Conservation (phyloP, 495 filamentous ascomycete genomes). For the Xylaria telfairii region DNA sequence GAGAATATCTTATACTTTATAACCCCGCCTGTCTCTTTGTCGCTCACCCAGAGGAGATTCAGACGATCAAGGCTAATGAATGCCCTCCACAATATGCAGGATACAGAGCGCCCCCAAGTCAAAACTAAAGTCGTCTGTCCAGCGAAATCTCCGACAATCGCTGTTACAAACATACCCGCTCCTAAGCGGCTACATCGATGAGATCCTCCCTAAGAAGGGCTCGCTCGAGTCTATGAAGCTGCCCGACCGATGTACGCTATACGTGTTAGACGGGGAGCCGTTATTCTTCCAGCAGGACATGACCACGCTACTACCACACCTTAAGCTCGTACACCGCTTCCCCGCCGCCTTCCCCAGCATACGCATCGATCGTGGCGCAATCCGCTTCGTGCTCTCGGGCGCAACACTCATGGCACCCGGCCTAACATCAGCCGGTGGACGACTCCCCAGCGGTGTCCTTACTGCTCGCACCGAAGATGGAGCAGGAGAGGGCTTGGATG, state of each 20-base stretch:
- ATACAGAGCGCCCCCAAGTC: constrained; percentile 81
- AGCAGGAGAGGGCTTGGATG: constrained; percentile 51
- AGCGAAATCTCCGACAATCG: constrained; percentile 82
- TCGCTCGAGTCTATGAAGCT: constrained; percentile 91
- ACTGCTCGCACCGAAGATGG: constrained; percentile 47
- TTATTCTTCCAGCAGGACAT: constrained; percentile 93
- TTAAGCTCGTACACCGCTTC: constrained; percentile 76
- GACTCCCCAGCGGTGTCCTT: constrained; percentile 65
- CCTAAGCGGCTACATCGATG: constrained; percentile 88
- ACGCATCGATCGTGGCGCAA: constrained; percentile 90
- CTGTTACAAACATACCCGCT: constrained; percentile 84
- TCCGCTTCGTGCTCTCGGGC: constrained; percentile 92
- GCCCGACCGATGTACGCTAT: constrained; percentile 87
- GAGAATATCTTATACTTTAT: background rate
- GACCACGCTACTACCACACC: constrained; percentile 75
- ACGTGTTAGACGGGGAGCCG: constrained; percentile 74
- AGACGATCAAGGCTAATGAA: background rate
- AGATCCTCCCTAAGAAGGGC: constrained; percentile 94
- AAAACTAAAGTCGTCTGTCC: constrained; percentile 96
- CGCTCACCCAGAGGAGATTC: background rate
- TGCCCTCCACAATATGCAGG: constrained; percentile 2
- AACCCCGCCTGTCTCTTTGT: constrained; percentile 16
- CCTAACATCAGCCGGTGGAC: constrained; percentile 79
- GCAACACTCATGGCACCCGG: constrained; percentile 96
- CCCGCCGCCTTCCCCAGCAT: constrained; percentile 68